Percentiles rank a stretch among this genome's conserved stretches.
These are phyloP conservation scores for Mortierella hygrophila DNA, from an alignment of 192 early-diverging fungal genomes.

Conservation along the genomic window DNA sequence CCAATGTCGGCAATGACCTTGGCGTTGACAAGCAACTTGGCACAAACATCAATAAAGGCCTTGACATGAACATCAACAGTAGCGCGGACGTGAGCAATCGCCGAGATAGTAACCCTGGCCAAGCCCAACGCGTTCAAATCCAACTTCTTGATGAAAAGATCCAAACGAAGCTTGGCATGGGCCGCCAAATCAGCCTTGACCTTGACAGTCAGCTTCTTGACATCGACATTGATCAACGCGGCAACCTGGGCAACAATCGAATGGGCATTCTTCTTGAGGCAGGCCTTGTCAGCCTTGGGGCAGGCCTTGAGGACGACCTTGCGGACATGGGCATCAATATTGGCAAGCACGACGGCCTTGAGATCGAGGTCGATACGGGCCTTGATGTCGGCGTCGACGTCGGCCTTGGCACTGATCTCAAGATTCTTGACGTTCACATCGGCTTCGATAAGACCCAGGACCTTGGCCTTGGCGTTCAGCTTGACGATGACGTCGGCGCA, in stretches of 20 bases:
- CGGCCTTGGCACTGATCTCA: slow-evolving; percentile 25
- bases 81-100: slow-evolving; percentile 11
- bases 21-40: slow-evolving; percentile 20
- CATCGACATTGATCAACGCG: slow-evolving; percentile 33
- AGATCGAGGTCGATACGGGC: slow-evolving; percentile 16
- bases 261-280: slow-evolving; percentile 30
- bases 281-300: slow-evolving; percentile 9
- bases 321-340: slow-evolving; percentile 43
- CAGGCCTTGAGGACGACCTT: slow-evolving; percentile 11
- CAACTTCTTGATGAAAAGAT: slow-evolving; percentile 20
- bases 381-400: slow-evolving; percentile 25
- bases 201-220: slow-evolving; percentile 30
- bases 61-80: slow-evolving; percentile 31
- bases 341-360: slow-evolving; percentile 23
- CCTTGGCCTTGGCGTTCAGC: slow-evolving; percentile 19
- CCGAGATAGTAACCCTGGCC: slow-evolving; percentile 22
- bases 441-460: slow-evolving; percentile 10
- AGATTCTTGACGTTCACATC: slow-evolving; percentile 20
- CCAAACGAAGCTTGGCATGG: slow-evolving; percentile 16
- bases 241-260: slow-evolving; percentile 28
- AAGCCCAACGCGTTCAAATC: slow-evolving; percentile 1
- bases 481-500: slow-evolving; percentile 39
- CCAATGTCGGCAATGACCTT: slow-evolving; percentile 29
- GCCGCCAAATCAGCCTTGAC: slow-evolving; percentile 30
- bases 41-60: slow-evolving; percentile 29